Evolutionary conservation across 495 filamentous ascomycete species (phyloP), one percentile per base, ranked within the genome.

Genomic region (Podospora comata): DNA sequence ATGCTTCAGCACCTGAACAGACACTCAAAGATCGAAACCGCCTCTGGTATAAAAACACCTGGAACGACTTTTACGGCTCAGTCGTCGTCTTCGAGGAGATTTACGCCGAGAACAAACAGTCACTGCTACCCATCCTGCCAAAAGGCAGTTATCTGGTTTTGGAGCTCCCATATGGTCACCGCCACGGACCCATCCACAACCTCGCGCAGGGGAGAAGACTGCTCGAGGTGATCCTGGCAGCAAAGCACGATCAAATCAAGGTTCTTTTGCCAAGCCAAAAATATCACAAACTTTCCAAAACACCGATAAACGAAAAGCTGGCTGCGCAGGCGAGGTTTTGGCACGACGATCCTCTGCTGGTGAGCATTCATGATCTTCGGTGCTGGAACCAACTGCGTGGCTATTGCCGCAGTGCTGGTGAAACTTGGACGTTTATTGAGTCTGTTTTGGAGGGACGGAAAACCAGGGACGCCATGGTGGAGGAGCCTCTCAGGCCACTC

Each of bases 241-340:
- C 59, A 23, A 61, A 61, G 27, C 23, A 61, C 16, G 16, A 61
- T 15, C 59, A 61, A 18, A 26, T 61, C 16, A 61, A 61, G 3
- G 16, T 61, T 4, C 20, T 18, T 13, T 18, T 61, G 6, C 59
- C 59, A 4, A 7, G 30, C 5, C 27, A n/a, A 16, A 48, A 48
- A 16, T 2, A 48, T 2, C 15, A 13, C 39, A 48, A 48, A 13
- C 39, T 48, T 11, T 48, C 39, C 3, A 48, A 48, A 3, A 48
- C 39, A 13, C 39, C 39, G 9, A 13, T 3, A 16, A 11, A 48
- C 15, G 9, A 48, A 6, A 48, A 48, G 39, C 39, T 48, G 5
- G 39, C 39, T 13, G 39, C 39, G 15, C 39, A 48, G 15, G 39
- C 39, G 39, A 48, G 39, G 9, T 13, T 48, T 3, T 48, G 39